Percentiles rank a stretch among this genome's conserved stretches.
Conservation (phyloP, 805 yeast genomes). For the Lipomyces lipofer region DNA sequence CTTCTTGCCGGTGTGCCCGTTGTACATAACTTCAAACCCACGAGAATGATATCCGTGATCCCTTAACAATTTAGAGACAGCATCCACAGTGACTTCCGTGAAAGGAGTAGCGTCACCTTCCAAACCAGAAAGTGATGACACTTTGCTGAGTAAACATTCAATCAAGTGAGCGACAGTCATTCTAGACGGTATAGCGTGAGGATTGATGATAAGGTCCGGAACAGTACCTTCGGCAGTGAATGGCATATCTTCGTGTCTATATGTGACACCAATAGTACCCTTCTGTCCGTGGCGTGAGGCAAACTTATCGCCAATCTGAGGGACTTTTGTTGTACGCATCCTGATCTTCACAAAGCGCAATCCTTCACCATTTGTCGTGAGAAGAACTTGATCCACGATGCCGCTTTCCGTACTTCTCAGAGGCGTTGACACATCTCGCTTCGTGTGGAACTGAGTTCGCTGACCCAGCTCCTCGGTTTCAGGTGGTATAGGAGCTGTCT, state of each 20-base stretch:
- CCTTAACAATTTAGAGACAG: slow-evolving; percentile 85
- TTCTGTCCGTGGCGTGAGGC: slow-evolving; percentile 99
- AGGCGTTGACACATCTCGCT: slow-evolving; percentile 98
- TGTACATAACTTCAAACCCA: slow-evolving; percentile 98
- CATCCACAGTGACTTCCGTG: slow-evolving; percentile 97
- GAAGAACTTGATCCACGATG: slow-evolving; percentile 94
- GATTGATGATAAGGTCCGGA: slow-evolving; percentile 96
- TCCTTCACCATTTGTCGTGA: slow-evolving; percentile 98
- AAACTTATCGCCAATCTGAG: slow-evolving; percentile 98
- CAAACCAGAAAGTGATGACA: slow-evolving; percentile 88
- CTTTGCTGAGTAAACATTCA: slow-evolving; percentile 95
- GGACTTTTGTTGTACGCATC: slow-evolving; percentile 97
- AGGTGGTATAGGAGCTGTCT: slow-evolving; percentile 98
- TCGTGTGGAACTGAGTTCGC: slow-evolving; percentile 96
- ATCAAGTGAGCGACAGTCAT: slow-evolving; percentile 99
- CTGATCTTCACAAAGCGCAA: slow-evolving; percentile 95
- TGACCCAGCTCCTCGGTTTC: slow-evolving; percentile 98
- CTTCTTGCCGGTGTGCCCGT: slow-evolving; percentile 98
- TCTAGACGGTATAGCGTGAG: slow-evolving; percentile 99
- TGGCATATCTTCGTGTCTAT: slow-evolving; percentile 98
- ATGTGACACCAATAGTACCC: slow-evolving; percentile 99
- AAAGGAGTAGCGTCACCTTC: slow-evolving; percentile 99
- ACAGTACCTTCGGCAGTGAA: slow-evolving; percentile 93
- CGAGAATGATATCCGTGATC: slow-evolving; percentile 97
- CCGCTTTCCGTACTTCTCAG: slow-evolving; percentile 95